phyloP scores from a whole-genome alignment of 2,329 filamentous ascomycete genomes.

The Arthrinium puccinioides region DNA sequence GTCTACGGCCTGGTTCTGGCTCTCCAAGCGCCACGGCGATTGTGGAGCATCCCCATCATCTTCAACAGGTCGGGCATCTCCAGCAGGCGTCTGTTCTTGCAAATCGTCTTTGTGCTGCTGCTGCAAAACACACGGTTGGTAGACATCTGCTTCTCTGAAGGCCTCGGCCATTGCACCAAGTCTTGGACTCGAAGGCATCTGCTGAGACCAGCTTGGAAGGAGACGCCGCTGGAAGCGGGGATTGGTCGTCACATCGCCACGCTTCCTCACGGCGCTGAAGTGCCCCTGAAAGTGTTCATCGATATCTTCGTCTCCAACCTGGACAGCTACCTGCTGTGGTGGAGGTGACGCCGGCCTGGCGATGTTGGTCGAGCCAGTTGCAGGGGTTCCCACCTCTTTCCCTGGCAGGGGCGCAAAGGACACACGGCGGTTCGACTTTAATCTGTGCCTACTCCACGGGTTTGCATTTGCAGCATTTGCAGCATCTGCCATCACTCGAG shows the following conservation, averaged over 20 bases:
- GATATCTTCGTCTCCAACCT: conserved; percentile 21
- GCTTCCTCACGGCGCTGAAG: conserved; percentile 36
- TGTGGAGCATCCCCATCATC: conserved; percentile 10
- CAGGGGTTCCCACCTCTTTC: conserved; percentile 15
- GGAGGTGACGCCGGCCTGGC: conserved; percentile 34
- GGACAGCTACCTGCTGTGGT: conserved; percentile 26
- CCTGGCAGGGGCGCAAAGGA: conserved; percentile 24
- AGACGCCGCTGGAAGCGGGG: conserved; percentile 22
- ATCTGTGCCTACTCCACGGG: conserved; percentile 8
- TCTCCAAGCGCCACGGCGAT: conserved; percentile 20
- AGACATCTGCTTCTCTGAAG: conserved; percentile 37
- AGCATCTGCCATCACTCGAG: conserved; percentile 10
- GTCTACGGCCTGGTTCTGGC: conserved; percentile 22
- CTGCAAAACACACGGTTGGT: not conserved
- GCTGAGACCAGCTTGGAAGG: conserved; percentile 35
- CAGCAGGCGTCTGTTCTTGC: conserved; percentile 1
- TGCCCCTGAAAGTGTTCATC: conserved; percentile 37
- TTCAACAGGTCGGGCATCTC: conserved; percentile 4
- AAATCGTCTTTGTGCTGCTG: conserved; percentile 4
- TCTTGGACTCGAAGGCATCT: conserved; percentile 28
- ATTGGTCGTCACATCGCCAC: conserved; percentile 10
- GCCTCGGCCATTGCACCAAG: conserved; percentile 41
- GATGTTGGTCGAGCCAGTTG: conserved; percentile 6
- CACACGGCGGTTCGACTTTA: conserved; percentile 18
- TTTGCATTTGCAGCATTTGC: conserved; percentile 8